These are phyloP conservation scores for Anisodus acutangulus DNA, from an alignment of 257 asterid genomes.

Conservation along the genomic window DNA sequence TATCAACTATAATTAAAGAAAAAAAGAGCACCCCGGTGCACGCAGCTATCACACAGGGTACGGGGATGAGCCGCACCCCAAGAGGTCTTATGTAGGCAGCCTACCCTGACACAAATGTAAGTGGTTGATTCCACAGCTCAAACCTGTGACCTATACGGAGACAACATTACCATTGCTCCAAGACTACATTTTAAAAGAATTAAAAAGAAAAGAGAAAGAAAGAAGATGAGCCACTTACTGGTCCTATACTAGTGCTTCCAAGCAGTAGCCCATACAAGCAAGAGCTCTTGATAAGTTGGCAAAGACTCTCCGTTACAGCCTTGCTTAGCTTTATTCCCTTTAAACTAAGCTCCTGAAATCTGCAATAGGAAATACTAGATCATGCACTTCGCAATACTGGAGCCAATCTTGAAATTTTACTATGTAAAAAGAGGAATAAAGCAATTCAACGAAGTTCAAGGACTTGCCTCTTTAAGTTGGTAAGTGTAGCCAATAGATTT, in stretches of 20 bases:
- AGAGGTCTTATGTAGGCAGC: not conserved
- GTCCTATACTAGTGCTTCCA: constrained; percentile 75
- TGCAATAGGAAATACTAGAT: constrained; percentile 33
- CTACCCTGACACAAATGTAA: not conserved
- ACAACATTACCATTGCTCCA: not conserved
- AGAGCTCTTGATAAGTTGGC: constrained; percentile 65
- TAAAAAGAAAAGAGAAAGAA: constrained; percentile 23
- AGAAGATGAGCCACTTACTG: constrained; percentile 51
- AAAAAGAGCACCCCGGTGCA: not conserved
- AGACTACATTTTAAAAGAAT: constrained; percentile 1
- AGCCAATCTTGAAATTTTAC: constrained; percentile 7
- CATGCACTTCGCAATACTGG: not conserved
- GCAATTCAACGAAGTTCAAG: constrained; percentile 5
- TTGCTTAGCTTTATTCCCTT: constrained; percentile 81
- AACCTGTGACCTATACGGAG: not conserved
- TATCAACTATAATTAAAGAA: constrained; percentile 29
- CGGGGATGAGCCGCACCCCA: not conserved
- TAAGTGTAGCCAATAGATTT: constrained; percentile 67
- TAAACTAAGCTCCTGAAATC: constrained; percentile 87
- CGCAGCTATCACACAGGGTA: not conserved
- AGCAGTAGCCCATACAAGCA: constrained; percentile 83
- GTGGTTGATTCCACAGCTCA: not conserved
- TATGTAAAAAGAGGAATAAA: not conserved
- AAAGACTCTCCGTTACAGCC: constrained; percentile 74
- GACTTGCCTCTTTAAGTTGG: constrained; percentile 60